A percentile compares a stretch with the other conserved stretches of the same genome.
phyloP scores from a whole-genome alignment of 192 early-diverging fungal species.

The Spizellomyces sp. region DNA sequence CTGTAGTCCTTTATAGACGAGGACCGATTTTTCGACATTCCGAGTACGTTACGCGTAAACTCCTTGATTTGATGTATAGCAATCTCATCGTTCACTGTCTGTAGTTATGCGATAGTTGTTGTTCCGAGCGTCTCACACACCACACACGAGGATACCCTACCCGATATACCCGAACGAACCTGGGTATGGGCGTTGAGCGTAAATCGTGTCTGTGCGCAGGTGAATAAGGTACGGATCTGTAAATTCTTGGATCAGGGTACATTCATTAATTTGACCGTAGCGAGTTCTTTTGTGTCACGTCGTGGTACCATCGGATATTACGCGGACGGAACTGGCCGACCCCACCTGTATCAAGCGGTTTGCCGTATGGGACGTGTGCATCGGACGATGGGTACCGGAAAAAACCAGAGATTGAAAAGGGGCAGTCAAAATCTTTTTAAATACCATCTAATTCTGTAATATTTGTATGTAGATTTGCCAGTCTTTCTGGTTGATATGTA shows the following conservation, averaged over 20 bases:
- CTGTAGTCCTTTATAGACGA: conserved; percentile 55
- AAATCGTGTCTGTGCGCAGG: conserved; percentile 58
- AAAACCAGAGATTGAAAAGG: conserved; percentile 23
- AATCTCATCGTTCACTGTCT: background rate
- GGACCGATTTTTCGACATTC: conserved; percentile 63
- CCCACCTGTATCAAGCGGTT: conserved; percentile 18
- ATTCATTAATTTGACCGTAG: conserved; percentile 24
- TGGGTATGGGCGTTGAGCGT: conserved; percentile 57
- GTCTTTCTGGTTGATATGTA: too few species aligned
- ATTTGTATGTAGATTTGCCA: too few species aligned
- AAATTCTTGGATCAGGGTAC: background rate
- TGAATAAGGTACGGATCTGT: conserved; percentile 51
- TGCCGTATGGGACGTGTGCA: conserved; percentile 31
- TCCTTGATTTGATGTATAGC: too few species aligned
- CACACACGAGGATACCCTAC: background rate
- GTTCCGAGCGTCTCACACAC: background rate
- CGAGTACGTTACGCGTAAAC: conserved; percentile 37
- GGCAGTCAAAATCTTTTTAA: background rate
- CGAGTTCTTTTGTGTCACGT: conserved; percentile 51
- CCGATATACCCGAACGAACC: conserved; percentile 15
- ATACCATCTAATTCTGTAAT: too few species aligned
- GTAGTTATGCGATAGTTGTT: conserved; percentile 29
- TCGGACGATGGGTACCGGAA: conserved; percentile 27
- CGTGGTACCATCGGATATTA: conserved; percentile 31
- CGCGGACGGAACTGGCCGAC: background rate